Conservation (phyloP, 495 filamentous ascomycete species). For the Xeromyces bisporus region DNA sequence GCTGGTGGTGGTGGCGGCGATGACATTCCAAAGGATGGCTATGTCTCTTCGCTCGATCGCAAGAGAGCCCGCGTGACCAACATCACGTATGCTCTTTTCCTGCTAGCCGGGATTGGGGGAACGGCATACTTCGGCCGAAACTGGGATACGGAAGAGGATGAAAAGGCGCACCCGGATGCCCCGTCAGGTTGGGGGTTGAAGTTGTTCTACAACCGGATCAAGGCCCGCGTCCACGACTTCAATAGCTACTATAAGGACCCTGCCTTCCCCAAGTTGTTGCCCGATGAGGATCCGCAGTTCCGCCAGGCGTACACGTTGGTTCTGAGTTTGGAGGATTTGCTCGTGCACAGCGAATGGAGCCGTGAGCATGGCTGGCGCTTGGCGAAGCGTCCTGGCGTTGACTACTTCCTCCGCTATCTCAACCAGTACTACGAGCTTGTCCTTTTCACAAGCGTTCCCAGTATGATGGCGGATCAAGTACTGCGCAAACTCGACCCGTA, state of each 20-base stretch:
- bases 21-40: slow-evolving; percentile 64
- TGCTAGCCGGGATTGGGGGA: slow-evolving; percentile 33
- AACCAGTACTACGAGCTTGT: slow-evolving; percentile 96
- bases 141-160: slow-evolving; percentile 63
- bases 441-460: slow-evolving; percentile 77
- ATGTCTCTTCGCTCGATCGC: slow-evolving; percentile 79
- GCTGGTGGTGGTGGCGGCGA: slow-evolving; percentile 32
- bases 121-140: slow-evolving; percentile 63
- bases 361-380: slow-evolving; percentile 89
- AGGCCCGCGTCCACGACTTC: slow-evolving; percentile 52
- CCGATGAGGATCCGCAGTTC: slow-evolving; percentile 66
- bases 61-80: slow-evolving; percentile 54
- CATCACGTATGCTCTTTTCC: slow-evolving; percentile 39
- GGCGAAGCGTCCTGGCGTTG: slow-evolving; percentile 85
- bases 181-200: slow-evolving; percentile 57
- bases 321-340: slow-evolving; percentile 79
- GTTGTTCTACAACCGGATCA: slow-evolving; percentile 62
- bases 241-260: slow-evolving; percentile 91
- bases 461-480: slow-evolving; percentile 65
- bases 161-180: slow-evolving; percentile 43
- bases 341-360: slow-evolving; percentile 87
- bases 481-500: slow-evolving; percentile 92
- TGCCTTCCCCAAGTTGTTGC: slow-evolving; percentile 82
- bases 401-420: slow-evolving; percentile 93
- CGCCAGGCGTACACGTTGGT: slow-evolving; percentile 85